A percentile compares a stretch with the other conserved stretches of the same genome.
Conservation (phyloP, 108 stramenopile genomes). For the Phaeodactylum tricornutum region DNA sequence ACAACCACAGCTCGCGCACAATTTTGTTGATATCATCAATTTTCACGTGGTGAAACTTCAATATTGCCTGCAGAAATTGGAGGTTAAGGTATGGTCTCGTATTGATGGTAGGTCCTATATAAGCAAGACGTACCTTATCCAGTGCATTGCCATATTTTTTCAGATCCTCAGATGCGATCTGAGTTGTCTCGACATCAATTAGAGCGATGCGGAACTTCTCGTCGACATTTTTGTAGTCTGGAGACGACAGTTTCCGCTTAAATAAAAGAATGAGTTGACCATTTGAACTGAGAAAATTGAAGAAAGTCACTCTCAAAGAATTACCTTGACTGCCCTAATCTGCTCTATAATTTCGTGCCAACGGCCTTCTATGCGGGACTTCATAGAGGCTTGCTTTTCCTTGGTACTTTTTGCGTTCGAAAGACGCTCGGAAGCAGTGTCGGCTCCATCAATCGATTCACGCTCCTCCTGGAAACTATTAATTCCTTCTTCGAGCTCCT, state of each 20-base stretch:
- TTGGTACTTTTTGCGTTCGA: conserved; percentile 17
- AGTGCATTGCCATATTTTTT: conserved; percentile 88
- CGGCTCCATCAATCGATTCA: conserved; percentile 28
- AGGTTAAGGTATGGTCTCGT: too few relatives aligned
- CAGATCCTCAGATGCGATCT: conserved; percentile 84
- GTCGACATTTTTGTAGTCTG: conserved; percentile 81
- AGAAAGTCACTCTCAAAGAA: too few relatives aligned
- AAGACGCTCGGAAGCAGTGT: conserved; percentile 25
- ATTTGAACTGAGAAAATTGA: neutral
- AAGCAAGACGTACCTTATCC: conserved; percentile 86
- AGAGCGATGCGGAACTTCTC: conserved; percentile 72
- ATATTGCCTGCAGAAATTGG: conserved; percentile 33
- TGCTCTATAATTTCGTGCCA: conserved; percentile 45
- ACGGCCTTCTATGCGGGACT: conserved; percentile 44
- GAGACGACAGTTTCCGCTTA: conserved; percentile 41
- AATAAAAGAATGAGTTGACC: neutral
- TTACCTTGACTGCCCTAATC: conserved; percentile 46
- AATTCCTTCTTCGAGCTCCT: conserved; percentile 25
- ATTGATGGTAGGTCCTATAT: too few relatives aligned
- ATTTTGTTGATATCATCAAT: conserved; percentile 95
- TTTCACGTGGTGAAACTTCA: conserved; percentile 86
- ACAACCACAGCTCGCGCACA: conserved; percentile 83
- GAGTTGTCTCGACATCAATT: conserved; percentile 87
- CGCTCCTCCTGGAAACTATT: conserved; percentile 21
- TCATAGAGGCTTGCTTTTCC: conserved; percentile 16